Conservation (phyloP, 371 early-diverging fungal species). For the Mortierella sp. region DNA sequence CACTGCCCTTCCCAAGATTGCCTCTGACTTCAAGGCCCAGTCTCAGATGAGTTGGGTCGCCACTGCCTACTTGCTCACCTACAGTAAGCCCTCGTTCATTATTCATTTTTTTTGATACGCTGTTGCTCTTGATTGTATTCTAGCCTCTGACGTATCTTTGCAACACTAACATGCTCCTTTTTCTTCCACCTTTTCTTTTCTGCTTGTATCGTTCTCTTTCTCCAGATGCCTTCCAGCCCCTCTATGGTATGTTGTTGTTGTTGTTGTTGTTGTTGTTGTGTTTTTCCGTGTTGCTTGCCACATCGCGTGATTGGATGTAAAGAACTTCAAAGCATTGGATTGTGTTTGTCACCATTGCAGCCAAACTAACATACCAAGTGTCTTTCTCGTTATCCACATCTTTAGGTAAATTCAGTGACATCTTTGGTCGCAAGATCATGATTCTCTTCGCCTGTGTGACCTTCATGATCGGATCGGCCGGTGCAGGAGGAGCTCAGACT, state of each 20-base stretch:
- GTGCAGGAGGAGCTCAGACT: conserved; percentile 66
- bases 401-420: conserved; percentile 65
- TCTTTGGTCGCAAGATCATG: conserved; percentile 74
- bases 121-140: not conserved
- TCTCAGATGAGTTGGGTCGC: conserved; percentile 77
- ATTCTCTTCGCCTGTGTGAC: conserved; percentile 61
- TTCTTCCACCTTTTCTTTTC: not conserved
- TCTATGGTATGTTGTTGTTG: conserved; percentile 23
- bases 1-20: conserved; percentile 78
- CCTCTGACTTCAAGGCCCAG: conserved; percentile 74
- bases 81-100: conserved; percentile 28
- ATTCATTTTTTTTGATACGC: not conserved
- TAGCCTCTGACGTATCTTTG: not conserved
- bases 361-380: not conserved
- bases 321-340: no score
- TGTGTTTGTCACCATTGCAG: not conserved
- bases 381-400: not conserved
- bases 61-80: conserved; percentile 66
- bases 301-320: no score
- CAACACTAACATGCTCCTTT: not conserved
- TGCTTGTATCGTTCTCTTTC: not conserved
- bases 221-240: conserved; percentile 22
- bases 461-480: conserved; percentile 66
- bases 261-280: no score
- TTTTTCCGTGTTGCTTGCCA: not conserved